Conservation (phyloP, 1,139 yeast species). For the Nadsonia starkeyi-henricii region DNA sequence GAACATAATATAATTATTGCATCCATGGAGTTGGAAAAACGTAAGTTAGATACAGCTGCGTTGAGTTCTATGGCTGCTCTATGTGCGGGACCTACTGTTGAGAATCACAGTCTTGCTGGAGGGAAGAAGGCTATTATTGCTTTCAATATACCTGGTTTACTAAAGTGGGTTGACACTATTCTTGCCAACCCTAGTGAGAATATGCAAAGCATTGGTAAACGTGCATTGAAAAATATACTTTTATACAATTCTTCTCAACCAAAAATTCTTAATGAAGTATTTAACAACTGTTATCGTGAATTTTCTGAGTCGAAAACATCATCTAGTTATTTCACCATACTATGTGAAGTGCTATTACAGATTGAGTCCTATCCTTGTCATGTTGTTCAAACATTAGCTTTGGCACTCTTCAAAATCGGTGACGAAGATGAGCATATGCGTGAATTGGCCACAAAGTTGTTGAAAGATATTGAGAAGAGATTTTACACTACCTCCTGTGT, state of each 20-base stretch:
- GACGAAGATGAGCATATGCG: constrained; percentile 49
- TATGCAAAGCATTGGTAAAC: constrained; percentile 49
- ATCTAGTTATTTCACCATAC: constrained; percentile 55
- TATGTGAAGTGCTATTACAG: constrained; percentile 46
- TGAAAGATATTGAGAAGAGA: constrained; percentile 41
- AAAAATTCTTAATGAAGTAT: constrained; percentile 47
- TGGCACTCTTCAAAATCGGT: constrained; percentile 58
- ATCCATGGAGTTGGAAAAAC: constrained; percentile 68
- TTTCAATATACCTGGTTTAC: constrained; percentile 54
- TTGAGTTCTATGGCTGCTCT: constrained; percentile 75
- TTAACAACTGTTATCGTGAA: constrained; percentile 53
- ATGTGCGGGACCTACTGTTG: constrained; percentile 34
- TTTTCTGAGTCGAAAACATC: constrained; percentile 31
- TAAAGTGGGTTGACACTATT: constrained; percentile 68
- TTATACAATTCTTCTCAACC: constrained; percentile 41
- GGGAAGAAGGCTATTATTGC: constrained; percentile 33
- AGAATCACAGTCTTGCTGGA: constrained; percentile 16
- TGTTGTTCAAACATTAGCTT: constrained; percentile 45
- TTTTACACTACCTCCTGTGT: constrained; percentile 35
- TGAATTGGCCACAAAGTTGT: constrained; percentile 43
- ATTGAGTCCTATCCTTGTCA: constrained; percentile 31
- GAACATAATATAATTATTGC: constrained; percentile 41
- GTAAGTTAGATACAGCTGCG: constrained; percentile 56
- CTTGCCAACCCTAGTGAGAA: constrained; percentile 46
- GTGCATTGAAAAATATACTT: constrained; percentile 60